Conservation (phyloP, 805 yeast genomes). For the Nakazawaea sp. region DNA sequence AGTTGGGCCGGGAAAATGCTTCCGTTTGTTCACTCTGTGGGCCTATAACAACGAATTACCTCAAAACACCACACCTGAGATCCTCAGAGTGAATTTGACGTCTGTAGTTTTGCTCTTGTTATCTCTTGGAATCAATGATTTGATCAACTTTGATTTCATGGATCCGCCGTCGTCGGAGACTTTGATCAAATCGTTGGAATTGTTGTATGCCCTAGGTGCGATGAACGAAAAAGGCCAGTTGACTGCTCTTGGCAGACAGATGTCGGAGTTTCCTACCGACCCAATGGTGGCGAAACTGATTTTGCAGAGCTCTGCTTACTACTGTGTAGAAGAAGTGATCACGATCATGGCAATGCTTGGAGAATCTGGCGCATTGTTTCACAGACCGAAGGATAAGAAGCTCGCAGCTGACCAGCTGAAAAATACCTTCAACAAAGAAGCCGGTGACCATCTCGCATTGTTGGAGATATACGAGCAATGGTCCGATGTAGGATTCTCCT, state of each 20-base stretch:
- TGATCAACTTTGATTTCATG: conserved; percentile 80
- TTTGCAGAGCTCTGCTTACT: conserved; percentile 49
- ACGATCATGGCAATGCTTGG: conserved; percentile 80
- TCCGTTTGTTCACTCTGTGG: conserved; percentile 79
- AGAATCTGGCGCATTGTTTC: conserved; percentile 66
- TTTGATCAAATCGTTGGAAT: conserved; percentile 67
- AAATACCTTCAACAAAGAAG: conserved; percentile 43
- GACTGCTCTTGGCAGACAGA: conserved; percentile 70
- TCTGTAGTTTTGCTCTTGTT: conserved; percentile 69
- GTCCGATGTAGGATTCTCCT: conserved; percentile 59
- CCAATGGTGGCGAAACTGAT: conserved; percentile 82
- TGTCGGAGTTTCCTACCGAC: conserved; percentile 91
- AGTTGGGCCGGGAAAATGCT: conserved; percentile 95
- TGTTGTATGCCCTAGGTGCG: conserved; percentile 84
- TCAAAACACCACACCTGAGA: conserved; percentile 82
- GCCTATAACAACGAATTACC: conserved; percentile 74
- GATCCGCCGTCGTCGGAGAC: conserved; percentile 80
- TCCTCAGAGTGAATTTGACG: conserved; percentile 75
- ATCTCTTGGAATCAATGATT: conserved; percentile 79
- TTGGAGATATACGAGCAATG: conserved; percentile 75
- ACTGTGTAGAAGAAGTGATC: conserved; percentile 62
- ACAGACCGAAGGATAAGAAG: conserved; percentile 60
- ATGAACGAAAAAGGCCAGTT: conserved; percentile 71
- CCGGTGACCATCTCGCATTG: conserved; percentile 77
- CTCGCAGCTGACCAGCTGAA: conserved; percentile 60